A percentile compares a stretch with the other conserved stretches of the same genome.
These are phyloP conservation scores for Chaetomium strumarium DNA, from an alignment of 2,329 filamentous ascomycete genomes.

Conservation along the genomic window DNA sequence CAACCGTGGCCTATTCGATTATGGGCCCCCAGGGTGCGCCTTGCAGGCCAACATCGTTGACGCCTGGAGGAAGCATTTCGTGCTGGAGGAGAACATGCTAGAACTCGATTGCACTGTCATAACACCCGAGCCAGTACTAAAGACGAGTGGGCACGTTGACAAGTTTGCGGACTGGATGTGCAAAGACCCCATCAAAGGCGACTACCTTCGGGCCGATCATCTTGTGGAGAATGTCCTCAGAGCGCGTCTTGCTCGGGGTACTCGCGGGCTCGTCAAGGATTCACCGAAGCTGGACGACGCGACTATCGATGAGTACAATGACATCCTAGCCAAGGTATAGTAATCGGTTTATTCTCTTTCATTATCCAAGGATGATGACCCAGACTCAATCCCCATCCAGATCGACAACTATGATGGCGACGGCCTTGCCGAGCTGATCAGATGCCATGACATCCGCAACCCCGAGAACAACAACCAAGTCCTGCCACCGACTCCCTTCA, in stretches of 20 bases:
- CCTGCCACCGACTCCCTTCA: conserved; percentile 4
- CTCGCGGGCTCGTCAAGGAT: conserved; percentile 38
- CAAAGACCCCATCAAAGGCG: conserved; percentile 61
- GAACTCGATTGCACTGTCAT: conserved; percentile 32
- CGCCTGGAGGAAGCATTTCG: conserved; percentile 51
- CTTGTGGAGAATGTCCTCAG: conserved; percentile 62
- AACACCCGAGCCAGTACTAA: conserved; percentile 1
- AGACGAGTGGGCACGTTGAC: conserved; percentile 5
- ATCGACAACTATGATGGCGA: conserved; percentile 10
- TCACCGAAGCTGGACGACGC: conserved; percentile 57
- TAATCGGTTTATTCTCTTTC: neutral
- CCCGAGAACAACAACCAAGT: conserved; percentile 7
- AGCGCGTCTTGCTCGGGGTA: conserved; percentile 53
- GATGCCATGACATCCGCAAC: conserved; percentile 1
- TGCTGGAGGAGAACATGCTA: conserved; percentile 64
- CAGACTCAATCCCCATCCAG: neutral
- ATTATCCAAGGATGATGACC: neutral
- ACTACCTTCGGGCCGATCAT: conserved; percentile 64
- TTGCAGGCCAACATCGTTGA: conserved; percentile 62
- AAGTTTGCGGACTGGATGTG: conserved; percentile 59
- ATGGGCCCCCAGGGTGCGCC: conserved; percentile 61
- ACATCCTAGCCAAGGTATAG: conserved; percentile 40
- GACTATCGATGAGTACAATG: conserved; percentile 57
- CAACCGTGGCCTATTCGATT: conserved; percentile 54
- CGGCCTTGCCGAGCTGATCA: conserved; percentile 1